Base-by-base conservation (phyloP, 345 rosid species). In the Salix viminalis region DNA sequence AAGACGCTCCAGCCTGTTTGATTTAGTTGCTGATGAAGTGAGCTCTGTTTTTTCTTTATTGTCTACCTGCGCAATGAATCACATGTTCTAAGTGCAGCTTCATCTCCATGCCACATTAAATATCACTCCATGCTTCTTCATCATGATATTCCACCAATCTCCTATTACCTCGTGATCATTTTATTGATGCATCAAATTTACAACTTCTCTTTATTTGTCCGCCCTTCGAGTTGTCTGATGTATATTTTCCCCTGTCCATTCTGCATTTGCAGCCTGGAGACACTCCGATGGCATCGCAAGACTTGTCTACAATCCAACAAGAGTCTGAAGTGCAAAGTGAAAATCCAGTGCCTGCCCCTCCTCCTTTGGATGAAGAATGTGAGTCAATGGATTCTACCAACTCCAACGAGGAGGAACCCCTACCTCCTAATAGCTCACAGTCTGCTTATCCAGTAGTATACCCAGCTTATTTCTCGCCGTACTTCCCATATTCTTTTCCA, bases 351-450 rank as follows among this genome's bases (percentile, higher is more conserved):
- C 90, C 85, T 23, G 81, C 81, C 61, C 87, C 84, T 37, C 90
- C 90, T 79, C 82, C 88, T 23, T 77, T 92, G 83, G 97, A 92
- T 39, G 96, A 91, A 82, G 97, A 91, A 87, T 90, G 92, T 64
- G 97, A 93, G 81, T 93, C 99, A 32, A 96, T 96, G 99, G 96
- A 96, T 79, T 93, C 99, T 28, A 86, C 92, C 79, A 90, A 90
- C 88, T 91, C 98, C 14, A 91, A 90, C 18, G 88, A 83, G 0
- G 91, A 88, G 67, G 97, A 93, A 48, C 77, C 89, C 41, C 74
- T 77, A 7, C 88, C 84, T 69, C 81, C 83, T 64, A 88, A 92
- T 34, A 77, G 67, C 71, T 71, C 82, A 15, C 91, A 81, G 67
- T 58, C 93, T 69, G 79, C 81, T 81, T 82, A 82, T 60, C 84